phyloP scores from a whole-genome alignment of 2,329 filamentous ascomycete genomes.

The Rosellinia necatrix region DNA sequence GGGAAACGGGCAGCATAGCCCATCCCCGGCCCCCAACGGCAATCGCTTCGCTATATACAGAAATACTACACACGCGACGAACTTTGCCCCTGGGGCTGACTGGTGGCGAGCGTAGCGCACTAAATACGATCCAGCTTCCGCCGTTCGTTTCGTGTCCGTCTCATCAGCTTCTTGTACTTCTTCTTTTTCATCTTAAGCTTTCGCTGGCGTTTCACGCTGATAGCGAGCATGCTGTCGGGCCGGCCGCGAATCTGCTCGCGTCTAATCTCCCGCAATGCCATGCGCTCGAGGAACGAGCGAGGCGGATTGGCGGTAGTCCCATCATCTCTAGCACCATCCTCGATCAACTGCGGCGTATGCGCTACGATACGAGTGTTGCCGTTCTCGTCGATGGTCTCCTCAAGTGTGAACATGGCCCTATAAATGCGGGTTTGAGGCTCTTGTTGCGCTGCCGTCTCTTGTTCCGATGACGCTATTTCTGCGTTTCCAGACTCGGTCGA shows the following conservation, averaged over 20 bases:
- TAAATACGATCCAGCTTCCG: slow-evolving; percentile 77
- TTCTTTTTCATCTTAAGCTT: slow-evolving; percentile 99
- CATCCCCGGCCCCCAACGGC: slow-evolving; percentile 5
- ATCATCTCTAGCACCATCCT: slow-evolving; percentile 44
- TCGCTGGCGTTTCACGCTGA: slow-evolving; percentile 89
- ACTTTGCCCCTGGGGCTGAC: not conserved
- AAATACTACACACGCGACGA: slow-evolving; percentile 6
- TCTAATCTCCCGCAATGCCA: slow-evolving; percentile 66
- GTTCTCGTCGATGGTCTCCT: slow-evolving; percentile 65
- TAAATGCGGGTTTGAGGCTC: slow-evolving; percentile 59
- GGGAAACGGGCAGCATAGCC: slow-evolving; percentile 2
- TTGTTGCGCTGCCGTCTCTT: slow-evolving; percentile 29
- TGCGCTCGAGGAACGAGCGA: slow-evolving; percentile 70
- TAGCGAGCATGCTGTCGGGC: slow-evolving; percentile 68
- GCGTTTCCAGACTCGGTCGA: slow-evolving; percentile 40
- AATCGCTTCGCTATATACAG: slow-evolving; percentile 24
- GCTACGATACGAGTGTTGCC: slow-evolving; percentile 65
- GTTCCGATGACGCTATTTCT: slow-evolving; percentile 20
- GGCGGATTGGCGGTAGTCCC: slow-evolving; percentile 29
- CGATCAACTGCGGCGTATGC: slow-evolving; percentile 62
- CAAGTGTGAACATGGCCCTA: slow-evolving; percentile 68
- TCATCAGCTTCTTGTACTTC: slow-evolving; percentile 99
- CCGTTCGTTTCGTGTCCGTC: slow-evolving; percentile 83
- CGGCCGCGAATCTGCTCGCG: slow-evolving; percentile 59
- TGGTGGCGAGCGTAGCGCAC: slow-evolving; percentile 23